These are phyloP conservation scores for Tulasnella sp. DNA, from an alignment of 768 basidiomycete species.

Conservation along the genomic window DNA sequence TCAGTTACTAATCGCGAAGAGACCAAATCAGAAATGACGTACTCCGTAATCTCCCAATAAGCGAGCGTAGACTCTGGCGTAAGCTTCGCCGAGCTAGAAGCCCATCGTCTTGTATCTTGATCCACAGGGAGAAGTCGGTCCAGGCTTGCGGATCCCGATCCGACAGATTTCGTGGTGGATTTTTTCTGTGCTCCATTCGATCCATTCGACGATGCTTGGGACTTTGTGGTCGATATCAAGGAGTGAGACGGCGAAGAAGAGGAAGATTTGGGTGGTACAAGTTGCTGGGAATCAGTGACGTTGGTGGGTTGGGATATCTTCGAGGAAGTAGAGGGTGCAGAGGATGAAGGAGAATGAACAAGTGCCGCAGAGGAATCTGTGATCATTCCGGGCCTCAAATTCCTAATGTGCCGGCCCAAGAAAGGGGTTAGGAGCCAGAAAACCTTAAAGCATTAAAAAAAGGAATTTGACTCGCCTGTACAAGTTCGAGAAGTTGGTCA, in stretches of 20 bases:
- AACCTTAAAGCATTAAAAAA: not conserved
- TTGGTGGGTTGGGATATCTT: not conserved
- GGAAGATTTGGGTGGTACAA: not conserved
- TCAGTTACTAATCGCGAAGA: constrained; percentile 23
- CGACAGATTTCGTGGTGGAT: not conserved
- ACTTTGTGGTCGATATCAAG: constrained; percentile 7
- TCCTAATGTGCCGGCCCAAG: not conserved
- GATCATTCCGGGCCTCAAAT: not conserved
- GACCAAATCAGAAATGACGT: constrained; percentile 33
- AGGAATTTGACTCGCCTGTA: constrained; percentile 47
- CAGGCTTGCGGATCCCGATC: not conserved
- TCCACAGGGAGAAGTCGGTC: constrained; percentile 8
- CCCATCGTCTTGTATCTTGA: constrained; percentile 17
- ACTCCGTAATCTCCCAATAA: constrained; percentile 66
- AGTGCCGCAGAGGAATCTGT: constrained; percentile 2
- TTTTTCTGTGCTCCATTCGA: too few relatives aligned
- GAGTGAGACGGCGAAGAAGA: constrained; percentile 1
- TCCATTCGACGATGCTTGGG: not conserved
- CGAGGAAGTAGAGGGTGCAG: not conserved
- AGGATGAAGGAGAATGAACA: not conserved
- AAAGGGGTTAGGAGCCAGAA: not conserved
- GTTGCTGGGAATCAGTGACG: not conserved
- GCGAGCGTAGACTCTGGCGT: constrained; percentile 63
- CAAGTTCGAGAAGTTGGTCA: constrained; percentile 71
- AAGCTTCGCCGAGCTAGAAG: constrained; percentile 21